Evolutionary conservation across 768 basidiomycete genomes (phyloP).

Genomic region (Tricholomella constricta): DNA sequence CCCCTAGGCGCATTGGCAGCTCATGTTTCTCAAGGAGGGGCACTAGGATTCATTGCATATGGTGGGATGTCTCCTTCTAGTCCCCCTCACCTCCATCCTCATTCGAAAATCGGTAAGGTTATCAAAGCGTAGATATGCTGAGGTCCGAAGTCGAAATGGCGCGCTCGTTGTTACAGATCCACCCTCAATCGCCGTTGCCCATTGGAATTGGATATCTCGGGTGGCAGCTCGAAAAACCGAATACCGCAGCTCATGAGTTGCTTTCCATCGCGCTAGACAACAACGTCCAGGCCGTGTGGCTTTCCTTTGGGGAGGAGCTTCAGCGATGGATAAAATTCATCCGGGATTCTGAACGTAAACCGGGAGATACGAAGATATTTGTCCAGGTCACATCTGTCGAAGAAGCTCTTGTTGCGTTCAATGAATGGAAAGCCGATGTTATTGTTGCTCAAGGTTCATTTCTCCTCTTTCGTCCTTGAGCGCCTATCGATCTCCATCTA

Average conservation of each 20-base stretch:
- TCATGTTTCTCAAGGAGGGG: constrained; percentile 66
- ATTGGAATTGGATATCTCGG: constrained; percentile 77
- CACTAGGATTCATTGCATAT: constrained; percentile 74
- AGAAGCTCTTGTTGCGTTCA: constrained; percentile 59
- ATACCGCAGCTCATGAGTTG: constrained; percentile 39
- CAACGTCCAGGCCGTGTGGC: constrained; percentile 68
- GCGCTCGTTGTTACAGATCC: constrained; percentile 41
- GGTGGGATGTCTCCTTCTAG: constrained; percentile 37
- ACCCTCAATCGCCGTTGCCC: constrained; percentile 41
- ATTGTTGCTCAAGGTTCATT: constrained; percentile 74
- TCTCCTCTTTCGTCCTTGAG: constrained; percentile 5
- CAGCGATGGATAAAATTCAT: constrained; percentile 62
- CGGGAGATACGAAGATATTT: constrained; percentile 55
- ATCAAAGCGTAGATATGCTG: constrained; percentile 45
- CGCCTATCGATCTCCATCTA: constrained; percentile 27
- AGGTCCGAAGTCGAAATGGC: constrained; percentile 54
- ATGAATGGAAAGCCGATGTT: constrained; percentile 72
- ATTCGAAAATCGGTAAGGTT: constrained; percentile 39
- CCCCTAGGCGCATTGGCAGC: constrained; percentile 52
- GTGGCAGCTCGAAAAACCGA: constrained; percentile 65
- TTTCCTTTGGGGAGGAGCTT: constrained; percentile 66
- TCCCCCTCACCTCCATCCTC: background rate
- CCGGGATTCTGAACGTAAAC: constrained; percentile 51
- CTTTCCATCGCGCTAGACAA: constrained; percentile 54
- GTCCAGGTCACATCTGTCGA: constrained; percentile 63